Base-by-base conservation (phyloP, 1,139 yeast species). In the Taphrina deformans region DNA sequence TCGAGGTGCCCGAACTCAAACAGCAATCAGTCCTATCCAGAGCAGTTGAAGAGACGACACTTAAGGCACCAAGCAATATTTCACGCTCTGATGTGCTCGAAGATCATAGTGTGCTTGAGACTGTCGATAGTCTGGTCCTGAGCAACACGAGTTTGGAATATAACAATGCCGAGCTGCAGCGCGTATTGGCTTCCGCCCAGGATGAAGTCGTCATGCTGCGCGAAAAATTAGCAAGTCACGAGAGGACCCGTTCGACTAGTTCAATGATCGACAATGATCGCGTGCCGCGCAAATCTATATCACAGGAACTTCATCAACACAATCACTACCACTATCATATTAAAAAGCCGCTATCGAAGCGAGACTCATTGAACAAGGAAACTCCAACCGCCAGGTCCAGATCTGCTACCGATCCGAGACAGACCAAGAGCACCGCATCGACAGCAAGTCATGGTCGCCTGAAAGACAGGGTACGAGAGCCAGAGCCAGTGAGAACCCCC, bases 261-360 rank as follows among this genome's bases (percentile, higher is more conserved):
- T 5, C 27, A 7, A 38, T 14, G 7, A 7, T 38, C 16, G 41
- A 3, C 18, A n/a, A 44, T 23, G 27, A 21, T 23, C 53, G 26
- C 16, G 27, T 26, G 24, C 56, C 55, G 18, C 63, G 63, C 10
- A 51, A 59, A 24, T 29, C 63, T 9, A 45, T 59, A 9, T 59
- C 63, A 2, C 63, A 59, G 50, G 63, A 59, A 40, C 18, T 59
- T 18, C 63, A 59, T 26, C 51, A 59, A n/a, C 63, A 59, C 26
- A 53, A 59, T 18, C 53, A 59, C 41, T 52, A 59, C 21, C 63
- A 59, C 40, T 59, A 59, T 38, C 63, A 59, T 23, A 50, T 59
- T 14, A 40, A 41, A 4, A 48, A 31, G 52, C 27, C 40, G n/a
- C 7, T 16, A 27, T 4, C 10, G 10, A 55, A 55, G 40, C 40